Evolutionary conservation across 257 asterid genomes (phyloP), one percentile per base, ranked within the genome.

Genomic region (Sherardia arvensis): DNA sequence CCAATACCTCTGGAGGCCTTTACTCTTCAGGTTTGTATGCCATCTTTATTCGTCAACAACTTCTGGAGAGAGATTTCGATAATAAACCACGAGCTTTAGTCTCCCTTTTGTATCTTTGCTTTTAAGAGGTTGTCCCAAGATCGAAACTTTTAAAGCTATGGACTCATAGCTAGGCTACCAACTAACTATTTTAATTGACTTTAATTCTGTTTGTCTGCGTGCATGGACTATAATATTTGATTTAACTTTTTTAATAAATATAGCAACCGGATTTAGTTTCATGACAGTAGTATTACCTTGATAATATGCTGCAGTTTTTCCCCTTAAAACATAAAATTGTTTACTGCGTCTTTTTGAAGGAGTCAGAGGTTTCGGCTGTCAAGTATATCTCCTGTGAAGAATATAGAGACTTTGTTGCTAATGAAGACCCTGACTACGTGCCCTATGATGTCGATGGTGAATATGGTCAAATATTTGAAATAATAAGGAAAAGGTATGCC

Each of bases 1-100:
- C 97, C 96, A 47, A 89, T 93, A 74, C 99, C 99, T 8, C 63
- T 93, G 87, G 92, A 89, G 77, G 99, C 99, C 66, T 93, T 89
- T 64, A 89, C 91, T 40, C 95, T 93, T 77, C 97, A 93, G 99
- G 99, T 89, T 10, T 69, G 81, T 47, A 70, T 57, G 33, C 76
- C 18, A 23, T 36, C 7, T 27, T 38, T 36, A 26, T 17, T 49
- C 22, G 60, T 4, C 9, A 8, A 21, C 17, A 10, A 54, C 28
- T 54, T 23, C 10, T 15, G 10, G 53, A 26, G 27, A 38, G 30
- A 53, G 34, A 38, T 3, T 26, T 8, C 15, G 60, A 69, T 32
- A 36, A 53, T 53, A 53, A 61, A 33, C 23, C 49, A 43, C 53
- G 36, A 53, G 33, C 40, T 63, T 23, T 70, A 30, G 45, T 55